Evolutionary conservation across 2,329 filamentous ascomycete species (phyloP).

Genomic region (Dendryphion nanum): DNA sequence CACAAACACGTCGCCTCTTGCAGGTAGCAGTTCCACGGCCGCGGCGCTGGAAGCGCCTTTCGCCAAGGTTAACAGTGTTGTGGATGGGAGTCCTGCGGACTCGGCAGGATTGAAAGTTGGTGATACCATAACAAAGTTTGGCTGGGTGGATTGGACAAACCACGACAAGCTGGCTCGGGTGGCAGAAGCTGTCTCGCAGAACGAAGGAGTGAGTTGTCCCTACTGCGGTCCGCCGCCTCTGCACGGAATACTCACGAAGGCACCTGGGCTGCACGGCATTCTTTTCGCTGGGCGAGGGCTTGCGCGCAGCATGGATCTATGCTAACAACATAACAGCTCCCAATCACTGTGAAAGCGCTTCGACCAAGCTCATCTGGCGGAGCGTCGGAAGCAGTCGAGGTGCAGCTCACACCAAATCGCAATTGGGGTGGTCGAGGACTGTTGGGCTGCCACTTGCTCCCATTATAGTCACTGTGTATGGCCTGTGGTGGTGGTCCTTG

Average conservation of each 20-base stretch:
- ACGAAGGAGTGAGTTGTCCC: conserved; percentile 71
- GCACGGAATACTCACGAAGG: background rate
- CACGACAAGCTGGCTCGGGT: conserved; percentile 84
- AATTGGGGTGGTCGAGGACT: conserved; percentile 90
- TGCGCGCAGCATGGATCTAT: conserved; percentile 4
- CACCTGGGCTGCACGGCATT: conserved; percentile 9
- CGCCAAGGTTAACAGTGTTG: conserved; percentile 85
- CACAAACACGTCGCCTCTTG: conserved; percentile 15
- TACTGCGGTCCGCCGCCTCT: conserved; percentile 6
- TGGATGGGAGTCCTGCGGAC: conserved; percentile 75
- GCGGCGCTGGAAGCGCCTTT: conserved; percentile 64
- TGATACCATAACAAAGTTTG: conserved; percentile 82
- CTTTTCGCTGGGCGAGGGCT: conserved; percentile 1
- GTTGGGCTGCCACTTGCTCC: conserved; percentile 86
- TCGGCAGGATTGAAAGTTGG: conserved; percentile 75
- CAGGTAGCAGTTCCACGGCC: conserved; percentile 10
- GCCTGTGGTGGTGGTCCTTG: background rate
- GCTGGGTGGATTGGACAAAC: conserved; percentile 77
- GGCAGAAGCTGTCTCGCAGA: conserved; percentile 84
- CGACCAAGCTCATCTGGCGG: conserved; percentile 43
- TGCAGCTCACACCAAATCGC: conserved; percentile 72
- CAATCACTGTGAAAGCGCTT: conserved; percentile 66
- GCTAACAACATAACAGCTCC: conserved; percentile 53
- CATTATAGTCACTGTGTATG: conserved; percentile 58
- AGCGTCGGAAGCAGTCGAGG: conserved; percentile 54